Percentiles rank a stretch among this genome's conserved stretches.
Evolutionary conservation across 1,139 yeast genomes (phyloP).

Genomic region (Yamadazyma sp.): DNA sequence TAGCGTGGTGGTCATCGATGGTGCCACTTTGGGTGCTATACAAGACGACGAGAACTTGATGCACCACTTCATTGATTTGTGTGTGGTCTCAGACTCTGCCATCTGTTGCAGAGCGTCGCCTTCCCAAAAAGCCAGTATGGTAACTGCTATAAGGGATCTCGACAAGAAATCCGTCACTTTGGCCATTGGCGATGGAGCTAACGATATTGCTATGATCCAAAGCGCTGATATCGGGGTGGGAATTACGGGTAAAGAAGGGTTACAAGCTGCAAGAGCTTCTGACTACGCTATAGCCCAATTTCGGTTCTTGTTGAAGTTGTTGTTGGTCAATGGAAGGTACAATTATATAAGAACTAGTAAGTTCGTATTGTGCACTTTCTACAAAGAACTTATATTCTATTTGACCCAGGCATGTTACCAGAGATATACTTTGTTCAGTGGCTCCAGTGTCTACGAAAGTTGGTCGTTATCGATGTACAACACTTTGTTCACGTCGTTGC

Average conservation of each 20-base stretch:
- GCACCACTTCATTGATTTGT: constrained; percentile 77
- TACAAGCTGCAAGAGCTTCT: constrained; percentile 93
- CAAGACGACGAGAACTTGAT: constrained; percentile 72
- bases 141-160: constrained; percentile 66
- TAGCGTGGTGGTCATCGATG: constrained; percentile 91
- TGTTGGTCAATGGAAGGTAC: constrained; percentile 93
- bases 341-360: constrained; percentile 90
- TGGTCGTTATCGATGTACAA: constrained; percentile 98
- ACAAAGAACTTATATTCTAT: constrained; percentile 88
- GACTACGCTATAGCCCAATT: constrained; percentile 97
- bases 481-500: constrained; percentile 89
- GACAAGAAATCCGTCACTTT: constrained; percentile 73
- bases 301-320: constrained; percentile 73
- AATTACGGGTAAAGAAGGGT: constrained; percentile 93
- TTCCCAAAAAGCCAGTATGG: constrained; percentile 92
- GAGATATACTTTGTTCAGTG: constrained; percentile 84
- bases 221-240: constrained; percentile 98
- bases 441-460: constrained; percentile 88
- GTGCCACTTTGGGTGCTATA: constrained; percentile 70
- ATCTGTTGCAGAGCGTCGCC: constrained; percentile 97
- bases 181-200: constrained; percentile 99
- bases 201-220: constrained; percentile 98
- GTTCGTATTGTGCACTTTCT: constrained; percentile 90
- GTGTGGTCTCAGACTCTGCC: constrained; percentile 86
- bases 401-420: constrained; percentile 88